Evolutionary conservation across 306 rosid species (phyloP).

Genomic region (Delonix regia): DNA sequence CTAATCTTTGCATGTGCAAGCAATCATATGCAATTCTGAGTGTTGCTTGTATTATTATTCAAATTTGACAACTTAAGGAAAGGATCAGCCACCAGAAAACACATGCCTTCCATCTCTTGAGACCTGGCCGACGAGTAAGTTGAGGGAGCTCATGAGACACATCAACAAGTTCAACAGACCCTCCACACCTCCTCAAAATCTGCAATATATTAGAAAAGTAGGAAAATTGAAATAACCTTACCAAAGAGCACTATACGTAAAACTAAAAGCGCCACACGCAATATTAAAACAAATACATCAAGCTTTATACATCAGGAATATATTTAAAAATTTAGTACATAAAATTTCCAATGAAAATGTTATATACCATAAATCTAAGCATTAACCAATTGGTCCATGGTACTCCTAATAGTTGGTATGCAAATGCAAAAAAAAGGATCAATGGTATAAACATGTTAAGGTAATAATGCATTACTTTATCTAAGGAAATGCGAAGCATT

Average conservation of each 20-base stretch:
- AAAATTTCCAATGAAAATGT: neutral
- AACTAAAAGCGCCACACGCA: neutral
- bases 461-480: slow-evolving; percentile 4
- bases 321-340: neutral
- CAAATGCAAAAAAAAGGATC: neutral
- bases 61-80: slow-evolving; percentile 20
- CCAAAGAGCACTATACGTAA: neutral
- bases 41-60: neutral
- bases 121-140: slow-evolving; percentile 84
- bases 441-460: neutral
- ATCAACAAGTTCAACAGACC: slow-evolving; percentile 81
- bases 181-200: slow-evolving; percentile 83
- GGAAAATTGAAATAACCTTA: neutral
- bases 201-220: slow-evolving; percentile 38
- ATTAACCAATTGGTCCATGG: neutral
- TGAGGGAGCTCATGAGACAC: slow-evolving; percentile 92
- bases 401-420: neutral
- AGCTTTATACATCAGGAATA: neutral
- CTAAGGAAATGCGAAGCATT: slow-evolving; percentile 19
- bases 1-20: slow-evolving; percentile 8
- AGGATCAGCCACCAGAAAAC: slow-evolving; percentile 24
- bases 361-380: neutral
- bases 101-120: slow-evolving; percentile 86
- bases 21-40: neutral
- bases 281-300: neutral